These are phyloP conservation scores for Backusella macrospora DNA, from an alignment of 192 early-diverging fungal species.

Conservation along the genomic window DNA sequence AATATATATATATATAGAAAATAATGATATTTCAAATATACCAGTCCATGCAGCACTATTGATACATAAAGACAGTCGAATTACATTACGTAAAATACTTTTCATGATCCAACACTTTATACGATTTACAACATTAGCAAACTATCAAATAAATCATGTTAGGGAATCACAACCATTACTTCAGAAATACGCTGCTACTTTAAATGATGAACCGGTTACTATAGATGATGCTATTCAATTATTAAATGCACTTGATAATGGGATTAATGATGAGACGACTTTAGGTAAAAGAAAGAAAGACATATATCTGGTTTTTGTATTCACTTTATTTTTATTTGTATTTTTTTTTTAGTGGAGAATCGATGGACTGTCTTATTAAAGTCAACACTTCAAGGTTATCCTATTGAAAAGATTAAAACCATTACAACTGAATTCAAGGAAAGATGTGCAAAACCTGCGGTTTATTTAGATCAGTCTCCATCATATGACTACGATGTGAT, in stretches of 20 bases:
- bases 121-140: conserved; percentile 4
- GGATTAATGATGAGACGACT: neutral
- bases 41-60: conserved; percentile 32
- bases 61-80: conserved; percentile 29
- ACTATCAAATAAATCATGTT: conserved; percentile 12
- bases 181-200: conserved; percentile 14
- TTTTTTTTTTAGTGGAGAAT: neutral
- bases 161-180: conserved; percentile 25
- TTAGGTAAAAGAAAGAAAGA: neutral
- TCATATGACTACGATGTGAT: conserved; percentile 1
- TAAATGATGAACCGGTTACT: conserved; percentile 22
- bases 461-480: neutral
- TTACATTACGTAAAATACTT: conserved; percentile 24
- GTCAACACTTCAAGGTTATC: neutral
- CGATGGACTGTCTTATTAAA: conserved; percentile 16
- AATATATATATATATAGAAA: neutral
- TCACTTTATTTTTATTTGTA: neutral
- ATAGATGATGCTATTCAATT: conserved; percentile 33
- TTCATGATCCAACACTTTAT: conserved; percentile 32
- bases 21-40: conserved; percentile 18
- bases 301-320: neutral
- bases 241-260: conserved; percentile 22
- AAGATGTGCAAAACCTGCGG: conserved; percentile 23
- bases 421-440: conserved; percentile 22
- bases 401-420: neutral